Evolutionary conservation across 1,139 yeast species (phyloP).

Genomic region (Sugiyamaella sp.): DNA sequence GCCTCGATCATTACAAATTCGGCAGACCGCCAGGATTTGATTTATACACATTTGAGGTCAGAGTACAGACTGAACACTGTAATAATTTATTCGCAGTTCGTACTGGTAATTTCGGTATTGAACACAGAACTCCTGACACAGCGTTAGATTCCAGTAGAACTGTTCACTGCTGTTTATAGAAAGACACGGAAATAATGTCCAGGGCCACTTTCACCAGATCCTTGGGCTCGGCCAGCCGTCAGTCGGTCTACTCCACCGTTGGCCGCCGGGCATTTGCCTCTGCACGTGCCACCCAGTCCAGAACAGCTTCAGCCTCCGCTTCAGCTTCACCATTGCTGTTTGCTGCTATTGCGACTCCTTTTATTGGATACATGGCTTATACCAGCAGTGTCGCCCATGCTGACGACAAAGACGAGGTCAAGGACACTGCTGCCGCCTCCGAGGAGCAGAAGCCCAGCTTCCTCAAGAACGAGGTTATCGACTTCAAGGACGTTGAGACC

Average conservation of each 20-base stretch:
- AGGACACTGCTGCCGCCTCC: slow-evolving; percentile 2
- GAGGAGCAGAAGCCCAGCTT: slow-evolving; percentile 1
- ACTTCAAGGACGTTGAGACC: slow-evolving; percentile 17
- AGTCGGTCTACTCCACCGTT: not conserved
- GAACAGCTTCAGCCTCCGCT: too few species aligned
- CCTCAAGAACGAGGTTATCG: slow-evolving; percentile 11
- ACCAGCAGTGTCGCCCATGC: slow-evolving; percentile 20
- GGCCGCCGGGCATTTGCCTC: slow-evolving; percentile 18
- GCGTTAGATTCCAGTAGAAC: too few species aligned
- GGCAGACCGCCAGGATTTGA: not conserved
- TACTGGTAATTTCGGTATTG: too few species aligned
- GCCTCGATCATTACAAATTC: not conserved
- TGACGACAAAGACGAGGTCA: slow-evolving; percentile 13
- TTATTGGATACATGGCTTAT: slow-evolving; percentile 18
- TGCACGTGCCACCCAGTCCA: slow-evolving; percentile 2
- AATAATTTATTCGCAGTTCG: too few species aligned
- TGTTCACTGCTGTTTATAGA: too few species aligned
- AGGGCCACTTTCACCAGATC: slow-evolving; percentile 1
- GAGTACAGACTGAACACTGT: too few species aligned
- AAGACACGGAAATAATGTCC: slow-evolving; percentile 9
- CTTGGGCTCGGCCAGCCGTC: not conserved
- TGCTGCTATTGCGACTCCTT: slow-evolving; percentile 14
- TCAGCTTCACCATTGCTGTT: not conserved
- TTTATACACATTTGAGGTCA: too few species aligned
- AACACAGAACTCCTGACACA: too few species aligned